Base-by-base conservation (phyloP, 139 green algal genomes). In the Tetraselmis striata region DNA sequence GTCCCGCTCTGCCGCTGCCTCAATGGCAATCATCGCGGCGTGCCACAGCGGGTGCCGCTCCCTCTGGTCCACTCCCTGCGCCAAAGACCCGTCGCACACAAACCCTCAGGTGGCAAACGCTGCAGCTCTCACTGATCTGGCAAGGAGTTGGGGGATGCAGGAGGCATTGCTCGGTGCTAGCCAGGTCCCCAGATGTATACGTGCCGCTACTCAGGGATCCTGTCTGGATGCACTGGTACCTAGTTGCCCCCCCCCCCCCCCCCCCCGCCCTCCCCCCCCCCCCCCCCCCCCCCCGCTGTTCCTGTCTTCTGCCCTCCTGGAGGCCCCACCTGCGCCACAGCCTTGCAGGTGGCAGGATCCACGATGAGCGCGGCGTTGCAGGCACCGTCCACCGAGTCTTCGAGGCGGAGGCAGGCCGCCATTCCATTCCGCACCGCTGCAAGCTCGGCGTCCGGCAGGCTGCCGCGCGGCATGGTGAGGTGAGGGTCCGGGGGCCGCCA, bases 11-110 rank as follows among this genome's bases (percentile, higher is more conserved):
- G 94, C 92, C 1, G 88, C 92, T 0, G 77, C 85, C 26, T 91
- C 84, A 0, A 98, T 77, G 0, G 91, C 93, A 1, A 86, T 79
- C 87, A 98, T 96, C 25, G 88, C 90, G 1, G 95, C 90, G 80
- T 98, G 95, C 29, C 84, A 79, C 31, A 98, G 84, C 2, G 94
- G 93, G 81, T 97, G 92, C 0, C 1, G 2, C 1, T 0, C 24
- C 23, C 77, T 86, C 22, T 29, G 30, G 81, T 93, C 88, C 5
- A 82, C 25, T 0, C 32, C 90, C 59, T 89, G 28, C 0, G 85
- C 85, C 29, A 94, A 77, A 25, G 45, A 67, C 45, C 45, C n/a
- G n/a, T n/a, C n/a, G n/a, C n/a, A 74, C 18, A 23, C 58, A 18
- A 18, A 18, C 18, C 58, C 58, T 74, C 58, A 74, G 58, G 23